Evolutionary conservation across 2,329 filamentous ascomycete species (phyloP).

Genomic region (Pseudogymnoascus sp.): DNA sequence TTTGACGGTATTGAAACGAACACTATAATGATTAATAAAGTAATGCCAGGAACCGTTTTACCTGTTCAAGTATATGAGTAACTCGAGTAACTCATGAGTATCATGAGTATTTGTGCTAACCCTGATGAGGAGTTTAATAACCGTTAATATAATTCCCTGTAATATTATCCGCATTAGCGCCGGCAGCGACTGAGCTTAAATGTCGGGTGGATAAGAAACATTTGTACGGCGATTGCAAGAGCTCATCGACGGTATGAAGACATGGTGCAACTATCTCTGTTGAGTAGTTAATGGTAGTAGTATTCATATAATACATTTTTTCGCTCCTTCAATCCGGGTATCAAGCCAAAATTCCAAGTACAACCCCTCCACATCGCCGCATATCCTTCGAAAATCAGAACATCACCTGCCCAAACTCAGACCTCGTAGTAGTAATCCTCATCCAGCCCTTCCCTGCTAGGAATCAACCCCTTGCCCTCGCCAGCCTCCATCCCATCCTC

Average conservation of each 20-base stretch:
- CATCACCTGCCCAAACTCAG: conserved; percentile 27
- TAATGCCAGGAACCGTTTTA: neutral
- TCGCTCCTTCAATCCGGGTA: conserved; percentile 6
- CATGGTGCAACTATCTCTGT: neutral
- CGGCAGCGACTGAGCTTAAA: neutral
- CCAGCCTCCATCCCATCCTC: conserved; percentile 58
- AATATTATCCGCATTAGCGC: neutral
- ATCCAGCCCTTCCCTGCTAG: conserved; percentile 75
- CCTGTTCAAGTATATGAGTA: neutral
- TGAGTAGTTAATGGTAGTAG: neutral
- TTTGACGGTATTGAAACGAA: neutral
- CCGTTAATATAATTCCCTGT: neutral
- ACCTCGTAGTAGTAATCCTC: conserved; percentile 91
- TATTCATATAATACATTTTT: conserved; percentile 3
- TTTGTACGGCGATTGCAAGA: neutral
- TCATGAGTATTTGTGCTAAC: too few relatives aligned
- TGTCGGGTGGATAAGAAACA: neutral
- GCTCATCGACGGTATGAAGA: neutral
- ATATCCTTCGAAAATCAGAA: neutral
- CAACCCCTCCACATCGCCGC: neutral
- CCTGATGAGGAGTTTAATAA: neutral
- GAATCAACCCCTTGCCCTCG: conserved; percentile 64
- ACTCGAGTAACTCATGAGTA: too few relatives aligned
- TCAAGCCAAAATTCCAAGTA: conserved; percentile 10
- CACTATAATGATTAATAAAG: neutral